Evolutionary conservation across 371 early-diverging fungal species (phyloP).

Genomic region (Syncephalastrum racemosum): DNA sequence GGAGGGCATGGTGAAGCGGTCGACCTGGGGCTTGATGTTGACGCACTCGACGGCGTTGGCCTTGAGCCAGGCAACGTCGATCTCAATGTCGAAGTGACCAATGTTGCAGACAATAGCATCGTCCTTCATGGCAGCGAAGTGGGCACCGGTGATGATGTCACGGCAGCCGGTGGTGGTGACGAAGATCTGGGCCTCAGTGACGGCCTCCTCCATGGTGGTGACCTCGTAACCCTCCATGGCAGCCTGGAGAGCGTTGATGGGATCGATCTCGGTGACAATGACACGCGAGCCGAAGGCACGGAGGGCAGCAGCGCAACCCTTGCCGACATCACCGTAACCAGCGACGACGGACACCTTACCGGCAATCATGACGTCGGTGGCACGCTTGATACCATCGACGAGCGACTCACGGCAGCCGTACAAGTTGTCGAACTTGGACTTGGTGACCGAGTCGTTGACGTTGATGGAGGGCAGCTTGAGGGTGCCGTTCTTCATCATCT

Average conservation of each 20-base stretch:
- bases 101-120: slow-evolving; percentile 99
- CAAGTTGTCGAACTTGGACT: slow-evolving; percentile 99
- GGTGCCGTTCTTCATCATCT: slow-evolving; percentile 93
- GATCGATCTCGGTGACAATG: slow-evolving; percentile 97
- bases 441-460: slow-evolving; percentile 99
- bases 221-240: slow-evolving; percentile 99
- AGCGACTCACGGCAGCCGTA: slow-evolving; percentile 99
- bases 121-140: slow-evolving; percentile 95
- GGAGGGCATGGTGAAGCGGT: slow-evolving; percentile 92
- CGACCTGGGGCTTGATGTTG: slow-evolving; percentile 99
- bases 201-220: slow-evolving; percentile 97
- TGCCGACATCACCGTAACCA: slow-evolving; percentile 99
- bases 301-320: slow-evolving; percentile 98
- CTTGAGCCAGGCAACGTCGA: slow-evolving; percentile 99
- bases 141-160: slow-evolving; percentile 94
- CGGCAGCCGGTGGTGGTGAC: slow-evolving; percentile 99
- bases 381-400: slow-evolving; percentile 99
- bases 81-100: slow-evolving; percentile 99
- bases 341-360: slow-evolving; percentile 98
- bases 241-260: slow-evolving; percentile 99
- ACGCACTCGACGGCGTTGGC: slow-evolving; percentile 83
- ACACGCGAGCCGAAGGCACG: slow-evolving; percentile 99
- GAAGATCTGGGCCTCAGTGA: slow-evolving; percentile 91
- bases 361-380: slow-evolving; percentile 99
- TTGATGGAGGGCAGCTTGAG: slow-evolving; percentile 99